phyloP scores from a whole-genome alignment of 139 green algal species.

The Chlamydomonas incerta region DNA sequence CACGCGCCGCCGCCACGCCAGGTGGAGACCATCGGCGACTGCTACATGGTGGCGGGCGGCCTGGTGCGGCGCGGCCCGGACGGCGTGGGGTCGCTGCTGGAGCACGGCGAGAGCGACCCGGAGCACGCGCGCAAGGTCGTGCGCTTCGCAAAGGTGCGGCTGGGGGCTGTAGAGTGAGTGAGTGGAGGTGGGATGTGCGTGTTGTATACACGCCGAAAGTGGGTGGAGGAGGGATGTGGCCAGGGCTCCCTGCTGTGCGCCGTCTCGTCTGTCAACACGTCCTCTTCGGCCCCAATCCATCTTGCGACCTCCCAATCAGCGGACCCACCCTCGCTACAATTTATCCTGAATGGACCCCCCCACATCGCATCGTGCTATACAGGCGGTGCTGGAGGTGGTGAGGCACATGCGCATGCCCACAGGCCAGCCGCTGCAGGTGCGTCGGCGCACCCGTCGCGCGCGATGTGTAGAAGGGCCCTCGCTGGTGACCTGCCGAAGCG shows the following conservation, averaged over 20 bases:
- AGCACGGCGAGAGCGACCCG: constrained; percentile 2
- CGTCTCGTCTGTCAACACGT: too few relatives aligned
- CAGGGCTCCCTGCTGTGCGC: too few relatives aligned
- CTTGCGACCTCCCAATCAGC: too few relatives aligned
- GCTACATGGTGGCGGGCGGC: constrained; percentile 45
- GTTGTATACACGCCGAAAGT: neutral
- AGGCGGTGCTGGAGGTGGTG: constrained; percentile 24
- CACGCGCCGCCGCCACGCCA: too few relatives aligned
- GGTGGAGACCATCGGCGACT: constrained; percentile 53
- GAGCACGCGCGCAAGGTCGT: constrained; percentile 34
- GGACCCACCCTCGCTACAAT: too few relatives aligned
- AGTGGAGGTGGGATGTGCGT: neutral
- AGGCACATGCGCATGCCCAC: constrained; percentile 32
- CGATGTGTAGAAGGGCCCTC: too few relatives aligned
- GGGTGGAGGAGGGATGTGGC: too few relatives aligned
- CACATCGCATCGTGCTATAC: neutral
- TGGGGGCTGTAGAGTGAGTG: neutral
- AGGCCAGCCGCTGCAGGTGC: constrained; percentile 36
- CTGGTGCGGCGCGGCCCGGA: constrained; percentile 21
- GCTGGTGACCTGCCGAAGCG: too few relatives aligned
- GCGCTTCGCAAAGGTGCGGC: constrained; percentile 17
- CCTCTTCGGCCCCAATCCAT: too few relatives aligned
- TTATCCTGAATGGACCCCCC: too few relatives aligned
- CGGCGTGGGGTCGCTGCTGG: constrained; percentile 27
- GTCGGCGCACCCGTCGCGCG: neutral